Percentiles rank a stretch among this genome's conserved stretches.
phyloP scores from a whole-genome alignment of 306 rosid species.

The Vicia faba region DNA sequence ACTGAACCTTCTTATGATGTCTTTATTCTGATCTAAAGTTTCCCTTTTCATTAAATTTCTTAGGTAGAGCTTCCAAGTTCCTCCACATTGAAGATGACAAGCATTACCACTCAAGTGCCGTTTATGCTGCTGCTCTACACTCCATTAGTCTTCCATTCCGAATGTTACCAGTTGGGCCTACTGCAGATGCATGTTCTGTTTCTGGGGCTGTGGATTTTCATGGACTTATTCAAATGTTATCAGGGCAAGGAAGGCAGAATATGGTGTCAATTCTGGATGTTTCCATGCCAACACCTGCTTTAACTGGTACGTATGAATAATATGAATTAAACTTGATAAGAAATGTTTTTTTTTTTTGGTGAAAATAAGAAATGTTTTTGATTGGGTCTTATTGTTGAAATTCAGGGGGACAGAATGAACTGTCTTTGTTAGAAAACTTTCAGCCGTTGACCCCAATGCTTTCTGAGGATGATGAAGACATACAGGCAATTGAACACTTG shows the following conservation, averaged over 20 bases:
- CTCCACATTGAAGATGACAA: conserved; percentile 65
- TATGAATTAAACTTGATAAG: conserved; percentile 13
- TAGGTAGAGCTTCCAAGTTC: conserved; percentile 71
- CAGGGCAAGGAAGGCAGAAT: conserved; percentile 78
- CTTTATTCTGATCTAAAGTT: conserved; percentile 29
- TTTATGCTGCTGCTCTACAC: conserved; percentile 80
- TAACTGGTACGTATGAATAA: conserved; percentile 54
- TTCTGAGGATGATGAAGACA: conserved; percentile 60
- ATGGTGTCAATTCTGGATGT: conserved; percentile 77
- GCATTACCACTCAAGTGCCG: conserved; percentile 83
- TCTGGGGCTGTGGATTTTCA: conserved; percentile 72
- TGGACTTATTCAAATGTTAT: conserved; percentile 67
- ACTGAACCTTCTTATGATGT: conserved; percentile 17
- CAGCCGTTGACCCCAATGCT: conserved; percentile 77
- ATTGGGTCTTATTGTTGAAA: conserved; percentile 44
- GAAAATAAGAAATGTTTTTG: conserved; percentile 34
- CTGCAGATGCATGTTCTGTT: conserved; percentile 50
- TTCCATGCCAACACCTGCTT: conserved; percentile 85
- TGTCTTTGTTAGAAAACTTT: conserved; percentile 54
- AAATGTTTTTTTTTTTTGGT: conserved; percentile 36
- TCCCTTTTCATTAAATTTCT: conserved; percentile 34
- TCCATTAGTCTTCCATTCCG: conserved; percentile 81
- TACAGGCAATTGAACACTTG: conserved; percentile 62
- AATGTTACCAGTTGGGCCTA: conserved; percentile 71
- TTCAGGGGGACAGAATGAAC: conserved; percentile 52